Evolutionary conservation across 2,329 filamentous ascomycete genomes (phyloP).

Genomic region (Aspergillus phoenicis): DNA sequence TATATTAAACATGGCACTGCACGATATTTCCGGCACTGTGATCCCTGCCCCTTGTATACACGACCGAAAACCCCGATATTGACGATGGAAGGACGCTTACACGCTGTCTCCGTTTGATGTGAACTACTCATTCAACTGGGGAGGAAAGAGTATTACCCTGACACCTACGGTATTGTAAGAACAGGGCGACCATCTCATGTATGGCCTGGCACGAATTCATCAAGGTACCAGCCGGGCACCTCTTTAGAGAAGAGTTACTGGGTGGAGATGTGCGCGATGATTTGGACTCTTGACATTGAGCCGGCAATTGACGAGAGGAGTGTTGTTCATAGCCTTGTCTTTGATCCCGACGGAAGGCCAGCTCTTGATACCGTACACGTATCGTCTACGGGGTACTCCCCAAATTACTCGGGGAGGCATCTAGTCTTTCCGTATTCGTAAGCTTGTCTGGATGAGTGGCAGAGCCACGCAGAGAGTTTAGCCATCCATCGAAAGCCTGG

Average conservation of each 20-base stretch:
- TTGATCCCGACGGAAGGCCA: too few relatives aligned
- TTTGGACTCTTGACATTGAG: too few relatives aligned
- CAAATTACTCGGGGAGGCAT: background rate
- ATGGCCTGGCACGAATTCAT: background rate
- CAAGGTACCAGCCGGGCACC: background rate
- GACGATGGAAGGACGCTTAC: too few relatives aligned
- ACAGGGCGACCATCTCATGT: background rate
- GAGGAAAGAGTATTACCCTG: background rate
- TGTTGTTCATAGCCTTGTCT: too few relatives aligned
- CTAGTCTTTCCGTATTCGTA: background rate
- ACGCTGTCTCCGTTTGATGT: background rate
- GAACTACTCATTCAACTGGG: background rate
- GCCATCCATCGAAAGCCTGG: background rate
- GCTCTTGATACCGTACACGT: too few relatives aligned
- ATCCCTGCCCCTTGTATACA: too few relatives aligned
- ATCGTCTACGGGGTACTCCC: background rate
- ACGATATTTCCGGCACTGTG: background rate
- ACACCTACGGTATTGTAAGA: slow-evolving; percentile 1
- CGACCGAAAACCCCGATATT: background rate
- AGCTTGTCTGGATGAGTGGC: background rate
- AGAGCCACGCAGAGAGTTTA: background rate
- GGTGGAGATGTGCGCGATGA: too few relatives aligned
- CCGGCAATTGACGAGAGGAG: too few relatives aligned
- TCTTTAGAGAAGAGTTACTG: too few relatives aligned
- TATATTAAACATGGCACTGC: background rate